Base-by-base conservation (phyloP, 495 filamentous ascomycete species). In the Daldinia concentrica region DNA sequence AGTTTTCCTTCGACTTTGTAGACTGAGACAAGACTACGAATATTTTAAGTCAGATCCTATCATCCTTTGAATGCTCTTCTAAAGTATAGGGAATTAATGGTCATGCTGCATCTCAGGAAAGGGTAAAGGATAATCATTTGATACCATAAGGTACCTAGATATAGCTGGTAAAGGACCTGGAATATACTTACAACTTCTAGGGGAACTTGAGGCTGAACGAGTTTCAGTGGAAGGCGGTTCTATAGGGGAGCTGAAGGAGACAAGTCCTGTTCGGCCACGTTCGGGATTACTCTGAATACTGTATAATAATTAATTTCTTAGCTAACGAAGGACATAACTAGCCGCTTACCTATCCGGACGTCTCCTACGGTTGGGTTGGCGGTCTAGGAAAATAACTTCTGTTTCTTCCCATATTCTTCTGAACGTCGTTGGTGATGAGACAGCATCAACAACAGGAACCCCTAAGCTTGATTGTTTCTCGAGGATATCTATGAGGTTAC, bases 331-430 rank as follows among this genome's bases (percentile, higher is more conserved):
- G 1, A 19, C 4, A 19, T 17, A 14, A 24, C 12, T 6, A 50
- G 11, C 4, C 30, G 1, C 22, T 52, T 32, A 66, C 71, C 71
- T 73, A 22, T 58, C 17, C 5, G 39, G 37, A 32, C 58, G 61
- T 34, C 15, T 34, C 7, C 9, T 36, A 8, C 15, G 30, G 26
- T 15, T 22, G 19, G 43, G 22, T 22, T 61, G 60, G 19, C 3
- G n/a, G 15, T 56, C 37, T 9, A 17, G 51, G n/a, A 32, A 51
- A 29, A 45, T 8, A 29, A 27, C 27, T 60, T 56, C 65, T 19
- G 57, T 69, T 58, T 66, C 58, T 19, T 57, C 58, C 71, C 71
- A 69, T 66, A 69, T 73, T 30, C 61, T 73, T 17, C 32, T 52
- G 27, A 69, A 73, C n/a, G 61, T 62, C 8, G 39, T 24, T 30